Base-by-base conservation (phyloP, 371 early-diverging fungal species). In the Mucor plumbeus region DNA sequence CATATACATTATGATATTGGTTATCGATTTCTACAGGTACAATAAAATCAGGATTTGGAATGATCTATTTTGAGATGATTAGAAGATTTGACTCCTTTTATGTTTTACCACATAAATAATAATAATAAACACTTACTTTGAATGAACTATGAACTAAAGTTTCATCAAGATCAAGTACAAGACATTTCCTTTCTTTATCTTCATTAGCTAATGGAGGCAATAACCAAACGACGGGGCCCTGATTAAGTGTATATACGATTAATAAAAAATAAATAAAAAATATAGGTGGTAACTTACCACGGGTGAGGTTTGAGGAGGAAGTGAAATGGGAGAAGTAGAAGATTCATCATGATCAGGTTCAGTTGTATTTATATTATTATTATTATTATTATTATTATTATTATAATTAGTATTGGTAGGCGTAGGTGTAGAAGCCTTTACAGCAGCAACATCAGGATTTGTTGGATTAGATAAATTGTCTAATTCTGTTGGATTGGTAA, bases 11-110 rank as follows among this genome's bases (percentile, higher is more conserved):
- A 78, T 98, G 97, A 19, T 90, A 83, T 70, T 92, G 92, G 63
- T 89, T 90, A 74, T 98, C 97, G 64, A 98, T 94, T 68, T 93
- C 92, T 13, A 94, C 94, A 33, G 93, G 94, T 41, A 96, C 92
- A 47, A 94, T 82, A 72, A 90, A 94, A 71, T 96, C 96, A n/a
- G 94, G 90, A 48, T 91, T 80, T 15, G 90, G 88, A 50, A 92
- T 90, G 47, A 88, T 83, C 90, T 90, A 59, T 33, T 65, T 34
- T 38, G 38, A 35, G 21, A 50, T 17, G 43, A 59, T 47, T 44
- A 26, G 61, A 55, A 55, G 15, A 34, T 50, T 50, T 26, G 50
- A 50, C 50, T 21, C 50, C 50, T 50, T 50, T 50, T 21, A 50
- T 19, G 38, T 15, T 44, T 55, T 26, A n/a, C 39, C 10, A 59